Percentiles rank a stretch among this genome's conserved stretches.
Conservation (phyloP, 2,329 filamentous ascomycete genomes). For the Fusarium sp. region DNA sequence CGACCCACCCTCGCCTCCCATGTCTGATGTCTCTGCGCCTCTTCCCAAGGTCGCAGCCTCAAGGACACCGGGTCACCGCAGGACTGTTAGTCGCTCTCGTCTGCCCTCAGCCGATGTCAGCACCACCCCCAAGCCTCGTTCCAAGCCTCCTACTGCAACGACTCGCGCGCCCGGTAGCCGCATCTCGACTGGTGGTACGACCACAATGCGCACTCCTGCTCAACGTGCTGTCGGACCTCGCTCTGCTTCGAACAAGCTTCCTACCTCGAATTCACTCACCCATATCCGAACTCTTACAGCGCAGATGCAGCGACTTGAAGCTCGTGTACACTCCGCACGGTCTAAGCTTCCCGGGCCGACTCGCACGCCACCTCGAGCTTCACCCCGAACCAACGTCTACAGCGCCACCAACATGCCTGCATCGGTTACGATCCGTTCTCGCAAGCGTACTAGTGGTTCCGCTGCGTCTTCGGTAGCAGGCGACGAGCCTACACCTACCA, state of each 20-base stretch:
- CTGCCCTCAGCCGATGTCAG: constrained; percentile 67
- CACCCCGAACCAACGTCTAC: constrained; percentile 70
- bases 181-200: constrained; percentile 60
- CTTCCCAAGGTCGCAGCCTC: constrained; percentile 62
- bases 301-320: constrained; percentile 97
- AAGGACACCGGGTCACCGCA: constrained; percentile 49
- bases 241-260: constrained; percentile 62
- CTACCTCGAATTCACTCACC: constrained; percentile 78
- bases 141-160: constrained; percentile 56
- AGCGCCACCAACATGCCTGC: constrained; percentile 62
- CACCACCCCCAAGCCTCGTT: constrained; percentile 69
- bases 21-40: constrained; percentile 84
- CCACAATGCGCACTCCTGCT: constrained; percentile 61
- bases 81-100: constrained; percentile 55
- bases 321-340: constrained; percentile 88
- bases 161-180: constrained; percentile 56
- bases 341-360: constrained; percentile 90
- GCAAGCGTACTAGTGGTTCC: constrained; percentile 74
- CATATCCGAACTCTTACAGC: constrained; percentile 95
- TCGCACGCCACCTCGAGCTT: constrained; percentile 80
- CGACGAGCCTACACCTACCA: constrained; percentile 65
- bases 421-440: constrained; percentile 74
- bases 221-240: constrained; percentile 67
- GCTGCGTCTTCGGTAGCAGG: constrained; percentile 62
- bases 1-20: constrained; percentile 92